A percentile compares a stretch with the other conserved stretches of the same genome.
Evolutionary conservation across 75 land plant species (phyloP).

Genomic region (Selaginella tamariscina): DNA sequence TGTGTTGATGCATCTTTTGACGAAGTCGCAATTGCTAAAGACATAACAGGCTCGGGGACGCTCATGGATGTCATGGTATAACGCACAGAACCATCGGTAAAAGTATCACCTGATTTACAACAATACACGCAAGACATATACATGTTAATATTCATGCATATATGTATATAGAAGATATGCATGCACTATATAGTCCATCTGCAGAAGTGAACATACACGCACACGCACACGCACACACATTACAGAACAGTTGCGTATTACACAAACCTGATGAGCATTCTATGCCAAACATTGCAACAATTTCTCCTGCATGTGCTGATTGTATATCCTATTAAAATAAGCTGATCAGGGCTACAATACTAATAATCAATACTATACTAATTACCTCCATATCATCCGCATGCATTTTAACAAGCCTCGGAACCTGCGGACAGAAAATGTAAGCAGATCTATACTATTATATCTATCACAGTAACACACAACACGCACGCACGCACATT

Average conservation of each 20-base stretch:
- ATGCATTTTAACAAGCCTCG: constrained; percentile 94
- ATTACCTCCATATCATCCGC: constrained; percentile 98
- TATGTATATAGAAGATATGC: too few species aligned
- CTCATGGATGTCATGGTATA: constrained; percentile 99
- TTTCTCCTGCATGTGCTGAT: constrained; percentile 93
- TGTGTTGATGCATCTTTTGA: constrained; percentile 74
- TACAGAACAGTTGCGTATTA: neutral
- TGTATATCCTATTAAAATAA: constrained; percentile 65
- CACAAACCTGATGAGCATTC: constrained; percentile 92
- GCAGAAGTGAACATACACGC: neutral
- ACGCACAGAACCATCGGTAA: constrained; percentile 79
- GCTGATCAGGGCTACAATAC: constrained; percentile 9
- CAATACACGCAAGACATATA: neutral
- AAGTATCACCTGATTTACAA: constrained; percentile 73
- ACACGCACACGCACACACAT: too few species aligned
- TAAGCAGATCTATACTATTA: too few species aligned
- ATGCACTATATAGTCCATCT: neutral
- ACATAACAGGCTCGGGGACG: constrained; percentile 99
- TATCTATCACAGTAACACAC: too few species aligned
- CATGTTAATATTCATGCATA: neutral
- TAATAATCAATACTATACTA: neutral
- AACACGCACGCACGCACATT: too few species aligned
- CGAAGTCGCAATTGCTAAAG: constrained; percentile 74
- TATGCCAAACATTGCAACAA: constrained; percentile 98
- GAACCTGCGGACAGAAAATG: constrained; percentile 47